A percentile compares a stretch with the other conserved stretches of the same genome.
phyloP scores from a whole-genome alignment of 2,329 filamentous ascomycete genomes.

The Fusarium sterilihyphosum region DNA sequence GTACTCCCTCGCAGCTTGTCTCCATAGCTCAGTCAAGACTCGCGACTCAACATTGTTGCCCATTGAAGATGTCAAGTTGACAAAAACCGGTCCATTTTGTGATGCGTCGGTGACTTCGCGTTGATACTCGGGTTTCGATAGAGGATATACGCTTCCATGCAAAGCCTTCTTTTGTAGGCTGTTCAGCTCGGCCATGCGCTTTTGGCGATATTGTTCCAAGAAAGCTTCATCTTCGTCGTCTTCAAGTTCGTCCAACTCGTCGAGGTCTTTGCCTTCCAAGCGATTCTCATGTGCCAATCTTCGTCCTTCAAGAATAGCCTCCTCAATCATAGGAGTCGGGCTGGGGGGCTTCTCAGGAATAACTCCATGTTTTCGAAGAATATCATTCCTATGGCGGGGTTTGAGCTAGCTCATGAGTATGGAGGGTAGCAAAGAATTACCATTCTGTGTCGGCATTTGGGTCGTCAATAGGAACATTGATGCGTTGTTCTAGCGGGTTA shows the following conservation, averaged over 20 bases:
- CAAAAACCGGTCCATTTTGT: slow-evolving; percentile 72
- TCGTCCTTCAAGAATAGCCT: slow-evolving; percentile 86
- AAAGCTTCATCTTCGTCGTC: slow-evolving; percentile 96
- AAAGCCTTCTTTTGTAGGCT: slow-evolving; percentile 78
- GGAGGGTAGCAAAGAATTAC: slow-evolving; percentile 57
- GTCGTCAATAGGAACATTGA: slow-evolving; percentile 88
- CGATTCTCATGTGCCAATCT: slow-evolving; percentile 89
- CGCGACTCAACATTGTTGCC: slow-evolving; percentile 87
- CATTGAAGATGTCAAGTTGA: slow-evolving; percentile 82
- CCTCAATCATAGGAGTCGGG: slow-evolving; percentile 94
- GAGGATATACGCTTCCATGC: slow-evolving; percentile 90
- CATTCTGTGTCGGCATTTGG: slow-evolving; percentile 99
- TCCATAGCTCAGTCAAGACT: slow-evolving; percentile 86
- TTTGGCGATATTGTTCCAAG: slow-evolving; percentile 85
- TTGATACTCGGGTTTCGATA: slow-evolving; percentile 94
- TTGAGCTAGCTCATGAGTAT: slow-evolving; percentile 33
- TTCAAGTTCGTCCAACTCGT: slow-evolving; percentile 92
- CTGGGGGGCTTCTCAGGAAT: slow-evolving; percentile 98
- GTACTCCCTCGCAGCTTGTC: slow-evolving; percentile 83
- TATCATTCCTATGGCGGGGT: slow-evolving; percentile 82
- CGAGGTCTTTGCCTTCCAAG: slow-evolving; percentile 91
- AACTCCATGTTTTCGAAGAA: slow-evolving; percentile 93
- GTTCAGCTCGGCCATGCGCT: slow-evolving; percentile 85
- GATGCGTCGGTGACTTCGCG: slow-evolving; percentile 93
- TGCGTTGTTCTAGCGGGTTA: slow-evolving; percentile 70